phyloP scores from a whole-genome alignment of 2,329 filamentous ascomycete genomes.

The Metarhizium brunneum region DNA sequence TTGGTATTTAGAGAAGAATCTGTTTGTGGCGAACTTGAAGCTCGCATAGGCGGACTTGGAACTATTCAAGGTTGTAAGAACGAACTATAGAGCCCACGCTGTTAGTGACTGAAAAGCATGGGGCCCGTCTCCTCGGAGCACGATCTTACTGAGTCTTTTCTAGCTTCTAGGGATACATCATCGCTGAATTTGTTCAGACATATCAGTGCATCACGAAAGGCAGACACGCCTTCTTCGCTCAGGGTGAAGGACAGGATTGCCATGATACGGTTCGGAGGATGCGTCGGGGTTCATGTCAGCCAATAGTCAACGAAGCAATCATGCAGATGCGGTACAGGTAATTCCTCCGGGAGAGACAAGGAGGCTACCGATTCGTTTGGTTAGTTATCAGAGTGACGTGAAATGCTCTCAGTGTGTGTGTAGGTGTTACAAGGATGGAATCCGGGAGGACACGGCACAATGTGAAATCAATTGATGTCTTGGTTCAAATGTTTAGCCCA shows the following conservation, averaged over 20 bases:
- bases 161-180: constrained; percentile 65
- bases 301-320: background rate
- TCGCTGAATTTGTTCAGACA: constrained; percentile 76
- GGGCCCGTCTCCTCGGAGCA: background rate
- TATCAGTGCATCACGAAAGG: constrained; percentile 62
- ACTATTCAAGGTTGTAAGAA: constrained; percentile 67
- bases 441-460: too few relatives aligned
- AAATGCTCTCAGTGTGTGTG: background rate
- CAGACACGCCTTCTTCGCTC: constrained; percentile 60
- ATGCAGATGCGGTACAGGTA: background rate
- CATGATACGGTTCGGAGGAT: constrained; percentile 28
- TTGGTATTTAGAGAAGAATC: constrained; percentile 66
- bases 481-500: too few relatives aligned
- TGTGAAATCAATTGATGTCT: too few relatives aligned
- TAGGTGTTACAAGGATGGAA: background rate
- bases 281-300: background rate
- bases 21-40: constrained; percentile 55
- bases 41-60: constrained; percentile 73
- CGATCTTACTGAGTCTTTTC: constrained; percentile 50
- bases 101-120: background rate
- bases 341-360: background rate
- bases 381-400: background rate
- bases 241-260: constrained; percentile 63
- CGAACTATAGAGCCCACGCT: constrained; percentile 40
- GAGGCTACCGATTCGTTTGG: background rate